These are phyloP conservation scores for Samsoniella hepiali DNA, from an alignment of 2,329 filamentous ascomycete genomes.

Conservation along the genomic window DNA sequence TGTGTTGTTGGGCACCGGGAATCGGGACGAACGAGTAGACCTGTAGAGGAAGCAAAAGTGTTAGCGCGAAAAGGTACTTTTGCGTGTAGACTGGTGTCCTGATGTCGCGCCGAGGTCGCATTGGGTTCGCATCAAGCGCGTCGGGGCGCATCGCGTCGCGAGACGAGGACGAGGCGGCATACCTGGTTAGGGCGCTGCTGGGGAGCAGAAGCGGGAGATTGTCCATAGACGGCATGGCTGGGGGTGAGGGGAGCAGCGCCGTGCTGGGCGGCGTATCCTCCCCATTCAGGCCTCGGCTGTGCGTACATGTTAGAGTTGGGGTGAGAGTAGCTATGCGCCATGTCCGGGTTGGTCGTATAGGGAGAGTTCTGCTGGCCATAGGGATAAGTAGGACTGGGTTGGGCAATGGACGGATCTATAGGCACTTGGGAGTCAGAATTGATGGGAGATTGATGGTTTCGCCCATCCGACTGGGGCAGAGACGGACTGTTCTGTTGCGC, in stretches of 20 bases:
- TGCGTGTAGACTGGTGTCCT: background rate
- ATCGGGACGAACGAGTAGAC: constrained; percentile 98
- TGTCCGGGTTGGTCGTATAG: constrained; percentile 80
- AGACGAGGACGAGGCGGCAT: constrained; percentile 22
- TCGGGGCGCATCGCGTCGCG: background rate
- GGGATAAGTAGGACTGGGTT: constrained; percentile 87
- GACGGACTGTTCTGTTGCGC: constrained; percentile 98
- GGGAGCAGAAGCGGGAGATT: constrained; percentile 53
- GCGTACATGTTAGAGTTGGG: constrained; percentile 61
- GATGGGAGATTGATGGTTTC: constrained; percentile 71
- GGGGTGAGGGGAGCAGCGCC: constrained; percentile 48
- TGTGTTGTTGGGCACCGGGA: constrained; percentile 94
- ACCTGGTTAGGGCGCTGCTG: constrained; percentile 59
- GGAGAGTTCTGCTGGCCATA: constrained; percentile 75
- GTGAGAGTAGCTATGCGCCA: constrained; percentile 72
- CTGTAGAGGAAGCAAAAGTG: constrained; percentile 45
- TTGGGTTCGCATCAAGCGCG: background rate
- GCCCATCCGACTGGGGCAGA: constrained; percentile 77
- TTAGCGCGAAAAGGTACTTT: background rate
- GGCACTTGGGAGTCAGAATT: constrained; percentile 96
- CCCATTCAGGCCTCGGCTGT: constrained; percentile 73
- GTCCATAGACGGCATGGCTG: constrained; percentile 52
- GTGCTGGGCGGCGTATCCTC: constrained; percentile 58
- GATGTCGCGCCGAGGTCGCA: background rate
- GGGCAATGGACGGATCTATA: constrained; percentile 98